Evolutionary conservation across 371 early-diverging fungal species (phyloP), one percentile per base, ranked within the genome.

Genomic region (Amoeboaphelidium protococcarum): DNA sequence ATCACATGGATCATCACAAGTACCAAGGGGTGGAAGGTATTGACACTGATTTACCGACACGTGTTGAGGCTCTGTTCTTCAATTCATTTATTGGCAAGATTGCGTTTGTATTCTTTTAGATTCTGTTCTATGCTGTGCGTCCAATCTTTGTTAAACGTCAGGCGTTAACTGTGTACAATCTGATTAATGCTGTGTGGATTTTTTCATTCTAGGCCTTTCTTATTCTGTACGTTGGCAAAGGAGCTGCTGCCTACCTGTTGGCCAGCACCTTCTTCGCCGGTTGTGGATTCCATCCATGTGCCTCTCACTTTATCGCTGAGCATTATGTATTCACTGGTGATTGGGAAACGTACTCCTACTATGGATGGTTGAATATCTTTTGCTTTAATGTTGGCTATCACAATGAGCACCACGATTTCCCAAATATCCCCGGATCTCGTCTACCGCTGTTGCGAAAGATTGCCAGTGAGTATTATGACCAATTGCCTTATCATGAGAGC

Each of bases 371-470:
- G 42, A 95, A 92, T 64, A 48, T 64, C 40, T 68, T 78, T 27
- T 80, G 56, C 41, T 51, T 61, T 51, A 67, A 65, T 61, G 58
- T 65, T 23, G 64, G 65, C 23, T 86, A 84, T 60, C 94, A 95
- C 65, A 91, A 87, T 61, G 94, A 95, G 68, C 94, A 95, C 68
- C 92, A 92, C 65, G 96, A 95, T 63, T 91, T 83, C 62, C 61
- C 56, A 23, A 47, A 77, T 70, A 66, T 86, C 47, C 84, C 96
- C 19, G 87, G 94, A 85, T 73, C 83, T 24, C 72, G 73, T 43
- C 69, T 95, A 13, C 94, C 91, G 19, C 58, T 66, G 40, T 61
- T 92, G 48, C 74, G 76, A 40, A 55, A 68, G 16, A 64, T 79
- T 31, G 96, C 94, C 1, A 69, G 75, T 43, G 91, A 91, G 56